A percentile compares a stretch with the other conserved stretches of the same genome.
phyloP scores from a whole-genome alignment of 495 filamentous ascomycete genomes.

The Articulospora tetracladia region DNA sequence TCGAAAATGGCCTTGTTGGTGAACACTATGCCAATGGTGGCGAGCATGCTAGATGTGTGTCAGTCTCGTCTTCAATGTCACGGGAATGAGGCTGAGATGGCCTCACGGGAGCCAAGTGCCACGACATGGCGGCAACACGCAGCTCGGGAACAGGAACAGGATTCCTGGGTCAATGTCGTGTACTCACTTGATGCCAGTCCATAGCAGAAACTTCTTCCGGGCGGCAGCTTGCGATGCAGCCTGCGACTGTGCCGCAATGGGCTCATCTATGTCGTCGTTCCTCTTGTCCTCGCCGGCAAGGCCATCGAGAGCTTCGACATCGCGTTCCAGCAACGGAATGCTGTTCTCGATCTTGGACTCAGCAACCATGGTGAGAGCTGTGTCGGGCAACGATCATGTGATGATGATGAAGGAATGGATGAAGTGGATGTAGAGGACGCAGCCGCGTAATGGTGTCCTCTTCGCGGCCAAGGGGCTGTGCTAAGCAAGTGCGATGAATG shows the following conservation, averaged over 20 bases:
- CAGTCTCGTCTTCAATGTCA: background rate
- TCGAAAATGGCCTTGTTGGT: slow-evolving; percentile 54
- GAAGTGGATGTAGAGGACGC: background rate
- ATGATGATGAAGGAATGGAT: background rate
- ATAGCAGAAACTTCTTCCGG: slow-evolving; percentile 26
- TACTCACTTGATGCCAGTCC: slow-evolving; percentile 28
- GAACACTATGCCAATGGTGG: slow-evolving; percentile 41
- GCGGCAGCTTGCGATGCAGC: slow-evolving; percentile 2
- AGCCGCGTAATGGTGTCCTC: background rate
- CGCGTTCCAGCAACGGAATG: slow-evolving; percentile 14
- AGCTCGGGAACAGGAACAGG: background rate
- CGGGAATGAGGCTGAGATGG: background rate
- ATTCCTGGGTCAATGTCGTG: background rate
- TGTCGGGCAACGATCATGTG: background rate
- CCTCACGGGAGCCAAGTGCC: background rate
- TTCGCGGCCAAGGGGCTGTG: background rate
- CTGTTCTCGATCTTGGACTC: slow-evolving; percentile 11
- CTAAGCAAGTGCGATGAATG: background rate
- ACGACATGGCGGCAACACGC: background rate
- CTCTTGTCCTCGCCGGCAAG: background rate
- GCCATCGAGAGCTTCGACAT: slow-evolving; percentile 10
- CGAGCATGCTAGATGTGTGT: slow-evolving; percentile 15
- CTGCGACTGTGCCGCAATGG: background rate
- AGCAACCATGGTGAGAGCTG: background rate
- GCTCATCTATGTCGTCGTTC: background rate